Percentiles rank a stretch among this genome's conserved stretches.
phyloP scores from a whole-genome alignment of 2,329 filamentous ascomycete species.

The Colletotrichum cuscutae region DNA sequence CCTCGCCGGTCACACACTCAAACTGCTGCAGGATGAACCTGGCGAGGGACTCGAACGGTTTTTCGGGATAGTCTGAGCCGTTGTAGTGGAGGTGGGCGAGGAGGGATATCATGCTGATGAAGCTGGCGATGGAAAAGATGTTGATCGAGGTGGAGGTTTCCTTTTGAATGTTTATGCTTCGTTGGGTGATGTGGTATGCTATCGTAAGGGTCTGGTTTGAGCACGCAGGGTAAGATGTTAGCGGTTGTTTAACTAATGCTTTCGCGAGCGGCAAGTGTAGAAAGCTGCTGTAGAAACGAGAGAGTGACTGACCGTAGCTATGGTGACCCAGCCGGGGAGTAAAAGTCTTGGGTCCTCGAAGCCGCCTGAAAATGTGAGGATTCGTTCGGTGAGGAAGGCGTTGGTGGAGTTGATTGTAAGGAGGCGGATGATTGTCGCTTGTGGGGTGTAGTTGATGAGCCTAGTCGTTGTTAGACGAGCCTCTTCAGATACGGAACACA shows the following conservation, averaged over 20 bases:
- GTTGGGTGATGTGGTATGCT: slow-evolving; percentile 80
- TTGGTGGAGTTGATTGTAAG: slow-evolving; percentile 80
- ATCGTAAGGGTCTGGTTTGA: slow-evolving; percentile 71
- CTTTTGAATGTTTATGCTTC: slow-evolving; percentile 82
- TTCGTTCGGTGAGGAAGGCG: slow-evolving; percentile 78
- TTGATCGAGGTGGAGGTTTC: slow-evolving; percentile 82
- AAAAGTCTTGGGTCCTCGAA: slow-evolving; percentile 77
- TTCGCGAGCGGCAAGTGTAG: not conserved
- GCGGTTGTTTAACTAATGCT: not conserved
- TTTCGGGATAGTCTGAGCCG: slow-evolving; percentile 68
- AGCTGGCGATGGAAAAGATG: slow-evolving; percentile 80
- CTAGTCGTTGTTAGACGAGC: slow-evolving; percentile 50
- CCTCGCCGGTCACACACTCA: slow-evolving; percentile 8
- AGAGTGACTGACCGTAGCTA: slow-evolving; percentile 75
- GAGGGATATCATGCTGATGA: slow-evolving; percentile 78
- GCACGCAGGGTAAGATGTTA: not conserved
- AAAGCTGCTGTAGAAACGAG: not conserved
- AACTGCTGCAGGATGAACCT: slow-evolving; percentile 13
- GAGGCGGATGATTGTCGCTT: slow-evolving; percentile 83
- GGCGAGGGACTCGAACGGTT: slow-evolving; percentile 52
- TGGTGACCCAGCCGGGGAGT: slow-evolving; percentile 81
- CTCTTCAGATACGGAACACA: not conserved
- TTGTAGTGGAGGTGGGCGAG: slow-evolving; percentile 74
- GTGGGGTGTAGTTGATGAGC: slow-evolving; percentile 86
- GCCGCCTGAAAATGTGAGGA: slow-evolving; percentile 76